These are phyloP conservation scores for Ophiocordyceps unilateralis DNA, from an alignment of 2,329 filamentous ascomycete genomes.

Conservation along the genomic window DNA sequence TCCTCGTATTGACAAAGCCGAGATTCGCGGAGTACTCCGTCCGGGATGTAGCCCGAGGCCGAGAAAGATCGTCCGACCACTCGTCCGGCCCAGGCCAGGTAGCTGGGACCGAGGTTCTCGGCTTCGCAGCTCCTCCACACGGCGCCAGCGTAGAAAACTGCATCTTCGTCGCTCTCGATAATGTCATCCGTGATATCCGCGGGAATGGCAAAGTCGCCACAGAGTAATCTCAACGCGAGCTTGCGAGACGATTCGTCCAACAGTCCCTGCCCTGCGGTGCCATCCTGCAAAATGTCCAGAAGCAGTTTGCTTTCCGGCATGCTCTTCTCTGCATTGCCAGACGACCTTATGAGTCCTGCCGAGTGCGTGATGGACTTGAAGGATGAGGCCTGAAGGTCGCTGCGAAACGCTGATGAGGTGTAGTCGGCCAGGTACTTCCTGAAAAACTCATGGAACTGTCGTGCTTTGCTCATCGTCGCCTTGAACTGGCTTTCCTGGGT, in stretches of 20 bases:
- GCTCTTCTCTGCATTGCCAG: constrained; percentile 51
- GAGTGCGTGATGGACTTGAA: constrained; percentile 53
- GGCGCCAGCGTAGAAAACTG: constrained; percentile 42
- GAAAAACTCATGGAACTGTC: constrained; percentile 66
- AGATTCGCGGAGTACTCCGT: constrained; percentile 43
- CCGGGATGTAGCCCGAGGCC: constrained; percentile 50
- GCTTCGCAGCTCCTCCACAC: constrained; percentile 63
- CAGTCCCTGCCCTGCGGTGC: constrained; percentile 40
- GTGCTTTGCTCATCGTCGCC: constrained; percentile 58
- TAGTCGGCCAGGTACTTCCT: constrained; percentile 49
- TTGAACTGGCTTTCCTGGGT: constrained; percentile 74
- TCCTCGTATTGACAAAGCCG: constrained; percentile 31
- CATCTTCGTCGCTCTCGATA: constrained; percentile 47
- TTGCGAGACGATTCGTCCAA: constrained; percentile 54
- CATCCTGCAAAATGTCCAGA: constrained; percentile 63
- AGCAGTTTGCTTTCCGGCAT: constrained; percentile 68
- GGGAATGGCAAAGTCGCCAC: constrained; percentile 51
- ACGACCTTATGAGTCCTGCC: constrained; percentile 47
- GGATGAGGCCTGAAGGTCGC: constrained; percentile 29
- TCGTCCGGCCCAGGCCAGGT: constrained; percentile 70
- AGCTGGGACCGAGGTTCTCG: constrained; percentile 46
- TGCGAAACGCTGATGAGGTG: constrained; percentile 32
- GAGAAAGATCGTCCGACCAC: constrained; percentile 74
- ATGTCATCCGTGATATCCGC: constrained; percentile 36
- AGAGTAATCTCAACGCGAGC: constrained; percentile 56